Evolutionary conservation across 805 yeast genomes (phyloP).

Genomic region (Wickerhamiella spandovensis): DNA sequence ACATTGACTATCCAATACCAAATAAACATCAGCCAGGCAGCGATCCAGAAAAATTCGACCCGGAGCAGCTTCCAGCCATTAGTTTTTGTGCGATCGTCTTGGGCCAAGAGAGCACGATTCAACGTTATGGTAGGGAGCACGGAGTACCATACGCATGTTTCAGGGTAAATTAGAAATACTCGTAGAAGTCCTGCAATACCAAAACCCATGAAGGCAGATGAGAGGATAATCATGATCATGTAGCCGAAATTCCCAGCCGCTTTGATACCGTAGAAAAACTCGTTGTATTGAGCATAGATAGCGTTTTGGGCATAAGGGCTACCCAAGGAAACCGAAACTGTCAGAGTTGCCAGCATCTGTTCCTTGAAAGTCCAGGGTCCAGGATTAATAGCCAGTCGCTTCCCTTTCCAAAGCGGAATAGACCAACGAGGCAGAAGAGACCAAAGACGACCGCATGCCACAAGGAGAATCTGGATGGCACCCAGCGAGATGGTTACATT

Average conservation of each 20-base stretch:
- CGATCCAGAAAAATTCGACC: constrained; percentile 34
- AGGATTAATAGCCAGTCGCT: constrained; percentile 32
- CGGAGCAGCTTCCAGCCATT: constrained; percentile 49
- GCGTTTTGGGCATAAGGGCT: constrained; percentile 22
- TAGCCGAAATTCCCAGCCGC: constrained; percentile 30
- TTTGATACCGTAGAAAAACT: constrained; percentile 17
- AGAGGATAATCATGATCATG: constrained; percentile 37
- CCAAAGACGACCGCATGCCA: constrained; percentile 41
- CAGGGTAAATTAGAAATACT: constrained; percentile 41
- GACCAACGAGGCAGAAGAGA: constrained; percentile 17
- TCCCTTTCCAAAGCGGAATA: constrained; percentile 6
- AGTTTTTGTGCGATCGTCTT: constrained; percentile 31
- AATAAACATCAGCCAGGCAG: constrained; percentile 32
- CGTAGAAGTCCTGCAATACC: constrained; percentile 56
- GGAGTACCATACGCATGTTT: constrained; percentile 41
- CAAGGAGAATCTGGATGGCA: constrained; percentile 47
- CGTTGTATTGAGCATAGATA: constrained; percentile 24
- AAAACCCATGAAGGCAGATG: constrained; percentile 52
- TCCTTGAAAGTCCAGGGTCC: constrained; percentile 26
- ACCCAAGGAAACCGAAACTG: constrained; percentile 19
- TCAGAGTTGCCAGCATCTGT: constrained; percentile 33
- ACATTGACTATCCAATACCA: constrained; percentile 62
- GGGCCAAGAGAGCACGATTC: constrained; percentile 32
- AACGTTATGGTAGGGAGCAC: constrained; percentile 36
- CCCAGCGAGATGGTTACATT: constrained; percentile 35